Conservation (phyloP, 768 basidiomycete species). For the Pleurotus tuoliensis region DNA sequence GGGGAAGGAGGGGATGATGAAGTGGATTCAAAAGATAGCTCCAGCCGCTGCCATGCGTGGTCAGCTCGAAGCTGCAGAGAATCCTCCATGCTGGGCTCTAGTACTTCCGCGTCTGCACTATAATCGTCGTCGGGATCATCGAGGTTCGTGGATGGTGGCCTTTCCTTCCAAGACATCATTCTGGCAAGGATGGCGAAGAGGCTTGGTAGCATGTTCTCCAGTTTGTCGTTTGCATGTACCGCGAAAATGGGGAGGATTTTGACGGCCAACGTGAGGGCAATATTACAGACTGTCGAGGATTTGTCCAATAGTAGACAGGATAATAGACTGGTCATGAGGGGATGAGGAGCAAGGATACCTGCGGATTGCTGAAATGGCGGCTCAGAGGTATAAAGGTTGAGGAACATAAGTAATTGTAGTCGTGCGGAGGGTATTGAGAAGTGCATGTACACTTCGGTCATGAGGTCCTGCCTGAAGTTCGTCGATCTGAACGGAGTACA, state of each 20-base stretch:
- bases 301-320: slow-evolving; percentile 69
- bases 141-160: slow-evolving; percentile 24
- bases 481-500: neutral
- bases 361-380: slow-evolving; percentile 44
- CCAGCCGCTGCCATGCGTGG: slow-evolving; percentile 66
- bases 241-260: slow-evolving; percentile 77
- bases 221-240: slow-evolving; percentile 49
- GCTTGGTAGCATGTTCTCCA: slow-evolving; percentile 59
- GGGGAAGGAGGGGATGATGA: slow-evolving; percentile 56
- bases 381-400: slow-evolving; percentile 59
- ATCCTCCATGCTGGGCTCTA: slow-evolving; percentile 31
- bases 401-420: slow-evolving; percentile 64
- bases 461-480: slow-evolving; percentile 52
- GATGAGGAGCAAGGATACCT: slow-evolving; percentile 51
- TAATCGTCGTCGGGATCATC: slow-evolving; percentile 21
- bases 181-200: slow-evolving; percentile 67
- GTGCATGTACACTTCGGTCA: slow-evolving; percentile 61
- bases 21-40: slow-evolving; percentile 51
- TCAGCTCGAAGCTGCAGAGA: slow-evolving; percentile 44
- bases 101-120: slow-evolving; percentile 34
- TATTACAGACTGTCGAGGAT: slow-evolving; percentile 66
- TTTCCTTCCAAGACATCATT: slow-evolving; percentile 71
- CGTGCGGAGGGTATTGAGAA: slow-evolving; percentile 60
- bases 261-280: slow-evolving; percentile 59
- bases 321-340: slow-evolving; percentile 61